These are phyloP conservation scores for Ustilago lituana DNA, from an alignment of 1,284 basidiomycete species.

Conservation along the genomic window DNA sequence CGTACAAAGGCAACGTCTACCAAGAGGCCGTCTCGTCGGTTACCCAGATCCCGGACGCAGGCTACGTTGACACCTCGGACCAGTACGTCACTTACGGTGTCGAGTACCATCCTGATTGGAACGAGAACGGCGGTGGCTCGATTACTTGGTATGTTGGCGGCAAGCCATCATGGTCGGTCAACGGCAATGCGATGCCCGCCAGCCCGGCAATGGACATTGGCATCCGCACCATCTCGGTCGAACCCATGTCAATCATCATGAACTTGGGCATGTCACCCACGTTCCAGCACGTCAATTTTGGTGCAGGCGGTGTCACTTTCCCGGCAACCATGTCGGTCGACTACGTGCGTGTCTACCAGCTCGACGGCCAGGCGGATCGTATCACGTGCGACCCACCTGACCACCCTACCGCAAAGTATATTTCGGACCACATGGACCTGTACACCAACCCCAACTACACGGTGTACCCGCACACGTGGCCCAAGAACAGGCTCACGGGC, in stretches of 20 bases:
- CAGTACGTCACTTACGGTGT: conserved; percentile 58
- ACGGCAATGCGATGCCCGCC: conserved; percentile 37
- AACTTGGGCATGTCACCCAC: conserved; percentile 62
- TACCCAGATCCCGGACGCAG: conserved; percentile 54
- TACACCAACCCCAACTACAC: conserved; percentile 66
- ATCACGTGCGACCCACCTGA: conserved; percentile 61
- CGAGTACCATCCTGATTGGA: conserved; percentile 65
- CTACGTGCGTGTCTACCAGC: conserved; percentile 62
- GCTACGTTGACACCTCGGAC: conserved; percentile 44
- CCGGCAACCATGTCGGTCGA: conserved; percentile 57
- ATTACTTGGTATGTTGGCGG: conserved; percentile 63
- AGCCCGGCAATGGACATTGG: conserved; percentile 50
- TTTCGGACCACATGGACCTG: conserved; percentile 56
- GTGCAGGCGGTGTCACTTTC: conserved; percentile 42
- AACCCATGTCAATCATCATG: conserved; percentile 65
- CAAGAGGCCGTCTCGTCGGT: conserved; percentile 66
- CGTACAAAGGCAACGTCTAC: conserved; percentile 60
- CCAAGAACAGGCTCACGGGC: conserved; percentile 57
- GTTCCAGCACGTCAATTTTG: conserved; percentile 61
- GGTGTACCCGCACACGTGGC: conserved; percentile 43
- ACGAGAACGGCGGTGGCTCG: conserved; percentile 55
- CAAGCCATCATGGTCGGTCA: conserved; percentile 59
- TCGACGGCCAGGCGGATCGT: conserved; percentile 38
- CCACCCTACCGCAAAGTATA: conserved; percentile 63
- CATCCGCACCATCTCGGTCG: conserved; percentile 54